Conservation (phyloP, 352 stramenopile genomes). For the Pythium phragmitis region DNA sequence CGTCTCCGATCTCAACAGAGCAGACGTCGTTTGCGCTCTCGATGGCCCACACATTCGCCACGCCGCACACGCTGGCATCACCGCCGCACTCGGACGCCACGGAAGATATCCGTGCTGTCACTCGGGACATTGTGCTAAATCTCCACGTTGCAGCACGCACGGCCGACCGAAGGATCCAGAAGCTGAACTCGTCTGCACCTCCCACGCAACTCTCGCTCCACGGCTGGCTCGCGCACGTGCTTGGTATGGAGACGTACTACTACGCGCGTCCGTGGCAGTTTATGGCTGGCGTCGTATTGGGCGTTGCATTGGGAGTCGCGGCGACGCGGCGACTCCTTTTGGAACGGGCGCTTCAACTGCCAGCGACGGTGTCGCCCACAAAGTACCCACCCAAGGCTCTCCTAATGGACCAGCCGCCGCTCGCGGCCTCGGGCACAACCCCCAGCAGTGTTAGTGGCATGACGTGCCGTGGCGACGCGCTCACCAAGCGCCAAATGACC, state of each 20-base stretch:
- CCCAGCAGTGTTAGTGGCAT: not conserved
- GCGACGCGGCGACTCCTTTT: slow-evolving; percentile 8
- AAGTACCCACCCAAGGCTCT: slow-evolving; percentile 11
- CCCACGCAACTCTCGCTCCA: slow-evolving; percentile 3
- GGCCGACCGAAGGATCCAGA: slow-evolving; percentile 19
- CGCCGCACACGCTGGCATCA: slow-evolving; percentile 8
- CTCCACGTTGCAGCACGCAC: slow-evolving; percentile 22
- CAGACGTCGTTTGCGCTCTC: slow-evolving; percentile 15
- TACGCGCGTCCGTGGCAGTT: slow-evolving; percentile 25
- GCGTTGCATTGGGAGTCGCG: slow-evolving; percentile 17
- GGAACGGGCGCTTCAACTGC: not conserved
- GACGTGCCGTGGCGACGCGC: slow-evolving; percentile 13
- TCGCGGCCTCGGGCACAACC: not conserved
- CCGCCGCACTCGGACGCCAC: not conserved
- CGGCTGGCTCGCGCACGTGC: slow-evolving; percentile 14
- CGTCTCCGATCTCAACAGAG: slow-evolving; percentile 1
- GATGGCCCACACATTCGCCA: slow-evolving; percentile 16
- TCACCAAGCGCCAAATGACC: slow-evolving; percentile 19
- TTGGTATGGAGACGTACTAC: slow-evolving; percentile 13
- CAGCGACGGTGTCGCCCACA: not conserved
- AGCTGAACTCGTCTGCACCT: not conserved
- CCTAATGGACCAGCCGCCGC: slow-evolving; percentile 15
- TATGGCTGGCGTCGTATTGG: slow-evolving; percentile 20
- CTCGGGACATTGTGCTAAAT: slow-evolving; percentile 24
- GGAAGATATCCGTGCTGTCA: slow-evolving; percentile 12